phyloP scores from a whole-genome alignment of 2,329 filamentous ascomycete species.

The Ascochyta viciae-villosae region DNA sequence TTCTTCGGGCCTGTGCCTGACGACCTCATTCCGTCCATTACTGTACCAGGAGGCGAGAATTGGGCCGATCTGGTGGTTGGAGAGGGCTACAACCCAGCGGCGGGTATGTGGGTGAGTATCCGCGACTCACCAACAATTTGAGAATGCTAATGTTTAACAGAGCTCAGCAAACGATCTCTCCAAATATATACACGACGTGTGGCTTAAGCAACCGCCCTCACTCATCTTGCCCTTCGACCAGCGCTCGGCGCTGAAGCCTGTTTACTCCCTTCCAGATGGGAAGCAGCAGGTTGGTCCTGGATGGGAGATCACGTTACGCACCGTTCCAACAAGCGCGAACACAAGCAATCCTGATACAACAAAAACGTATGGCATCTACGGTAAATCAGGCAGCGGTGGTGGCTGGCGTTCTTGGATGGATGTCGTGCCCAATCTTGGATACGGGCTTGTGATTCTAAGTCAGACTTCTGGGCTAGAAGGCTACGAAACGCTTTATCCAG shows the following conservation, averaged over 20 bases:
- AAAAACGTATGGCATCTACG: conserved; percentile 38
- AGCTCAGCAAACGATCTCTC: conserved; percentile 41
- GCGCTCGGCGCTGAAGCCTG: conserved; percentile 33
- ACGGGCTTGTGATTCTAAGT: conserved; percentile 35
- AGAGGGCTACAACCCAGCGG: conserved; percentile 40
- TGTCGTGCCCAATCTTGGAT: conserved; percentile 39
- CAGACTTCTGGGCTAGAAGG: conserved; percentile 24
- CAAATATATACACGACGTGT: conserved; percentile 34
- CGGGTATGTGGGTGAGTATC: conserved; percentile 37
- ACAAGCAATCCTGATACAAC: conserved; percentile 2
- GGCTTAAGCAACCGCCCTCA: conserved; percentile 30
- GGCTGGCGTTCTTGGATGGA: conserved; percentile 45
- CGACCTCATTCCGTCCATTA: conserved; percentile 23
- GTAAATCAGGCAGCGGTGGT: conserved; percentile 43
- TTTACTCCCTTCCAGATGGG: conserved; percentile 32
- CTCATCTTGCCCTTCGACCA: conserved; percentile 37
- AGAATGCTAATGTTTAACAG: conserved; percentile 7
- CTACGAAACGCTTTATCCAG: conserved; percentile 29
- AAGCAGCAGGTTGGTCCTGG: conserved; percentile 38
- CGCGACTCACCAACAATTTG: neutral
- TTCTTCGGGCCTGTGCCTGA: conserved; percentile 10
- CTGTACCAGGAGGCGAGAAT: conserved; percentile 36
- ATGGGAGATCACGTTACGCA: conserved; percentile 38
- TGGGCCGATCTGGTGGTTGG: conserved; percentile 39
- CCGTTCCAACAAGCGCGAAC: conserved; percentile 18